A percentile compares a stretch with the other conserved stretches of the same genome.
These are phyloP conservation scores for Lepidium aucheri DNA, from an alignment of 345 rosid species.

Conservation along the genomic window DNA sequence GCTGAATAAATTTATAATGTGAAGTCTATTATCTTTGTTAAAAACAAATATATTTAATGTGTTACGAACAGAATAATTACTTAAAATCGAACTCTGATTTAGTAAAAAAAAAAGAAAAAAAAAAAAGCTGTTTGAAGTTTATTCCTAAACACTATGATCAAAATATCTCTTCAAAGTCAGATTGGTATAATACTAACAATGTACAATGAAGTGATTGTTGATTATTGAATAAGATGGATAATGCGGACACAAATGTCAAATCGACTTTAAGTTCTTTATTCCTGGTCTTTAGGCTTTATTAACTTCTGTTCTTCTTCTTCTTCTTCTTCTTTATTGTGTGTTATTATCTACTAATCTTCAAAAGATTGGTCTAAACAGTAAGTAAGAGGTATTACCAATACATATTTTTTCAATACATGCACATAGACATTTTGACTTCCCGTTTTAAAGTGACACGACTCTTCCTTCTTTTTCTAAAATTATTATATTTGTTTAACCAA, in stretches of 20 bases:
- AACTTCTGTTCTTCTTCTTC: neutral
- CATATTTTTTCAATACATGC: neutral
- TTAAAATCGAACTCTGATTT: too few relatives aligned
- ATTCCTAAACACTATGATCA: too few relatives aligned
- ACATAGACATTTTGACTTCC: slow-evolving; percentile 17
- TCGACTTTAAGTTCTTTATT: slow-evolving; percentile 27
- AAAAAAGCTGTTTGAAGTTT: too few relatives aligned
- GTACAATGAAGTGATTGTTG: neutral
- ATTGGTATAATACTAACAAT: neutral
- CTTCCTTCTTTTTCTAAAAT: slow-evolving; percentile 17
- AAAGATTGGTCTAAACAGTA: slow-evolving; percentile 19
- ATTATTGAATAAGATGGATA: neutral
- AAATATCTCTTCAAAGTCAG: too few relatives aligned
- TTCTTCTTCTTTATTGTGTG: neutral
- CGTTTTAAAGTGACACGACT: slow-evolving; percentile 23
- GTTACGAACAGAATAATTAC: too few relatives aligned
- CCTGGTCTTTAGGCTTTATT: slow-evolving; percentile 34
- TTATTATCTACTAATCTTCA: neutral
- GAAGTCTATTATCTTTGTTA: too few relatives aligned
- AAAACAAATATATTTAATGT: too few relatives aligned
- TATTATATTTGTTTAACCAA: slow-evolving; percentile 2
- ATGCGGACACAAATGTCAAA: slow-evolving; percentile 16
- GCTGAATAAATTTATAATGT: too few relatives aligned
- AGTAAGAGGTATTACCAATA: neutral
- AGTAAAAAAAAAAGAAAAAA: too few relatives aligned